phyloP scores from a whole-genome alignment of 1,139 yeast genomes.

The Lipomyces yarrowii region DNA sequence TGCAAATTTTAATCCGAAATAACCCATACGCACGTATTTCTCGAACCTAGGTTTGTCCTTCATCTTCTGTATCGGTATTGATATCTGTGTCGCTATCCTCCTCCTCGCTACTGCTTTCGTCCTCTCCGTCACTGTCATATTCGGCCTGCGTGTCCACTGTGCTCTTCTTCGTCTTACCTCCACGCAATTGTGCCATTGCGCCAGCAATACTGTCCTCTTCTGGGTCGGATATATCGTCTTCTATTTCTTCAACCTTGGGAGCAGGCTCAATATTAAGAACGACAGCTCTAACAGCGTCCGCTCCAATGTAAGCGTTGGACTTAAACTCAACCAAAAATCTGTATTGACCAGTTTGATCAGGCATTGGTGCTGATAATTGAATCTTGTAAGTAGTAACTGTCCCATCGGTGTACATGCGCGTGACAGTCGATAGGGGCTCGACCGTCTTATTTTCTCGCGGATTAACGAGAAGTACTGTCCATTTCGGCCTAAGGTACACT shows the following conservation, averaged over 20 bases:
- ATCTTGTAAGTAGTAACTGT: slow-evolving; percentile 70
- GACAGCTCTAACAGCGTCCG: slow-evolving; percentile 18
- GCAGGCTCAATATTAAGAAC: slow-evolving; percentile 27
- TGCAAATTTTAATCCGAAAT: background rate
- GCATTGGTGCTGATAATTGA: slow-evolving; percentile 48
- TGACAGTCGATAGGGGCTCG: slow-evolving; percentile 64
- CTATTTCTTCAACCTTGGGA: slow-evolving; percentile 36
- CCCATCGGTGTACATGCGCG: slow-evolving; percentile 55
- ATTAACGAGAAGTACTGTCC: slow-evolving; percentile 68
- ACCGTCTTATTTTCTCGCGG: slow-evolving; percentile 80
- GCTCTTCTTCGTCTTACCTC: slow-evolving; percentile 53
- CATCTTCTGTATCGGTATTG: slow-evolving; percentile 34
- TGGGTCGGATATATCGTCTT: slow-evolving; percentile 54
- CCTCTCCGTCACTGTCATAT: slow-evolving; percentile 39
- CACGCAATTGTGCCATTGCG: slow-evolving; percentile 51
- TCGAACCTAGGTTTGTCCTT: slow-evolving; percentile 7
- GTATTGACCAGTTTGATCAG: slow-evolving; percentile 33
- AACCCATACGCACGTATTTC: background rate
- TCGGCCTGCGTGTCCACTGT: slow-evolving; percentile 48
- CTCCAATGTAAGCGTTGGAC: slow-evolving; percentile 29
- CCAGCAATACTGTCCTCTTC: slow-evolving; percentile 66
- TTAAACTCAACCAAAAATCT: slow-evolving; percentile 28
- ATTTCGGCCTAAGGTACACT: slow-evolving; percentile 48
- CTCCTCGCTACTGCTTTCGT: slow-evolving; percentile 31
- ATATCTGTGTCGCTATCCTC: slow-evolving; percentile 32